A percentile compares a stretch with the other conserved stretches of the same genome.
Evolutionary conservation across 306 rosid species (phyloP).

Genomic region (Cajanus cajan): DNA sequence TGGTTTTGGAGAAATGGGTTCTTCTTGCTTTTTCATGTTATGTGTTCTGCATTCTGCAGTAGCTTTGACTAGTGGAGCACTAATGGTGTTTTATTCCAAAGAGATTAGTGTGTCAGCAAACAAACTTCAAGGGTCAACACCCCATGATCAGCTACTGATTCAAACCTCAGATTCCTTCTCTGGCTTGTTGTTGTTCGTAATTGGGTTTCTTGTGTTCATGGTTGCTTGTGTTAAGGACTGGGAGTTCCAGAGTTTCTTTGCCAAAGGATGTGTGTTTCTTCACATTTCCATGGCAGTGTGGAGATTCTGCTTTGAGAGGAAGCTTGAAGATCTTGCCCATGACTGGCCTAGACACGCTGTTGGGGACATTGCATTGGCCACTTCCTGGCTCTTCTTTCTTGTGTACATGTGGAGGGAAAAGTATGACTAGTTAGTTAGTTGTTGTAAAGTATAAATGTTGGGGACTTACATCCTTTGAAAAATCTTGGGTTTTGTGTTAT

Average conservation of each 20-base stretch:
- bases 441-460: neutral
- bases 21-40: slow-evolving; percentile 58
- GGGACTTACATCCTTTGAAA: neutral
- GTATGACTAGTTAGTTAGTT: slow-evolving; percentile 55
- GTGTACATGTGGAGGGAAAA: slow-evolving; percentile 82
- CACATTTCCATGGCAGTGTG: slow-evolving; percentile 85
- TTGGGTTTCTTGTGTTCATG: slow-evolving; percentile 81
- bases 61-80: slow-evolving; percentile 69
- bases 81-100: slow-evolving; percentile 72
- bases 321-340: slow-evolving; percentile 59
- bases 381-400: slow-evolving; percentile 79
- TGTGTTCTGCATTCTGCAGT: slow-evolving; percentile 79
- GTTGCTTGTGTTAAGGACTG: slow-evolving; percentile 76
- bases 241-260: slow-evolving; percentile 86
- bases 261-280: slow-evolving; percentile 80
- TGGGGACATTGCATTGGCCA: slow-evolving; percentile 76
- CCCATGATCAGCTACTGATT: slow-evolving; percentile 72
- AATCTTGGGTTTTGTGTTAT: neutral
- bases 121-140: slow-evolving; percentile 89
- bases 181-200: slow-evolving; percentile 65
- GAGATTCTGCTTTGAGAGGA: slow-evolving; percentile 71
- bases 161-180: slow-evolving; percentile 86
- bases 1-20: slow-evolving; percentile 45
- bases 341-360: slow-evolving; percentile 74
- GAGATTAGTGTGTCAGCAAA: slow-evolving; percentile 61